phyloP scores from a whole-genome alignment of 805 yeast genomes.

The Candida namnaoensis region DNA sequence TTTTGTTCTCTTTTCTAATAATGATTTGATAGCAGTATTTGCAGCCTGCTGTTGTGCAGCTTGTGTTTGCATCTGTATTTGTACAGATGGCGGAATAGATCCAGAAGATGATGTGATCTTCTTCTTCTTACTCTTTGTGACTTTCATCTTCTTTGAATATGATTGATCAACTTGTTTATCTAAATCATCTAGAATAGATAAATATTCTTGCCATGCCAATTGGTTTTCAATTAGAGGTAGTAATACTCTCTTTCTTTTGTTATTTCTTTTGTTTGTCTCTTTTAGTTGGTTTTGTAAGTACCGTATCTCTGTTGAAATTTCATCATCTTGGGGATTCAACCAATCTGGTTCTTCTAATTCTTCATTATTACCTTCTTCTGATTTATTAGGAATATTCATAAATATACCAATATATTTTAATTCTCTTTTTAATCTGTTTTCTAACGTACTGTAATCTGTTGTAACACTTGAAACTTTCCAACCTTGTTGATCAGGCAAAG shows the following conservation, averaged over 20 bases:
- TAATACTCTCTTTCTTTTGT: slow-evolving; percentile 54
- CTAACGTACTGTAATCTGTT: slow-evolving; percentile 72
- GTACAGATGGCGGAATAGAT: slow-evolving; percentile 21
- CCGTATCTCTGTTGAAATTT: slow-evolving; percentile 78
- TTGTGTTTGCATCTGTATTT: slow-evolving; percentile 19
- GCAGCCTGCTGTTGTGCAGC: slow-evolving; percentile 58
- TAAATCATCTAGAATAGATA: slow-evolving; percentile 82
- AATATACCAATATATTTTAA: slow-evolving; percentile 85
- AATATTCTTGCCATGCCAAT: slow-evolving; percentile 91
- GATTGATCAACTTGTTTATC: slow-evolving; percentile 97
- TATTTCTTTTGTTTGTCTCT: slow-evolving; percentile 52
- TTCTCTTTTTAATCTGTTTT: slow-evolving; percentile 82
- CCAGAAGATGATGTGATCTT: slow-evolving; percentile 18
- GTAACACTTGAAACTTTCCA: slow-evolving; percentile 36
- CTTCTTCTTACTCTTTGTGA: slow-evolving; percentile 43
- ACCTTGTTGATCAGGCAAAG: slow-evolving; percentile 32
- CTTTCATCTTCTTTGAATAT: slow-evolving; percentile 73
- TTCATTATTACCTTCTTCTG: slow-evolving; percentile 10
- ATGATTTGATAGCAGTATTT: slow-evolving; percentile 66
- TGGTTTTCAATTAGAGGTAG: slow-evolving; percentile 77
- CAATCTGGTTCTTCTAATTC: slow-evolving; percentile 38
- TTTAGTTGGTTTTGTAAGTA: slow-evolving; percentile 59
- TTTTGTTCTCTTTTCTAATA: slow-evolving; percentile 76
- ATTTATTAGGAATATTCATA: slow-evolving; percentile 37
- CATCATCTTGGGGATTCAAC: slow-evolving; percentile 88